Base-by-base conservation (phyloP, 441 rosid genomes). In the Iberis amara region DNA sequence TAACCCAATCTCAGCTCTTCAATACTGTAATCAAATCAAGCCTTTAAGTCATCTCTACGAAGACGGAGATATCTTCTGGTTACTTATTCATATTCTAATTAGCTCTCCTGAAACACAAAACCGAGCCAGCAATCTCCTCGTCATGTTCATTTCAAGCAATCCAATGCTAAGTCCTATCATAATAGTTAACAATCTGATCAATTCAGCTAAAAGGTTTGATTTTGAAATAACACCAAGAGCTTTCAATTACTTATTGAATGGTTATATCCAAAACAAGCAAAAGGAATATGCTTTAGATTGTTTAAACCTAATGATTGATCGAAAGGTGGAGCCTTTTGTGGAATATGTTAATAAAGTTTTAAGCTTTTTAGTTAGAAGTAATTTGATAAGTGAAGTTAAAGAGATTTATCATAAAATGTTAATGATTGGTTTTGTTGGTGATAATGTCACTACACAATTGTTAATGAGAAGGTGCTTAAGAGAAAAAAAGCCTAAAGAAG, bases 381-480 rank as follows among this genome's bases (percentile, higher is more conserved):
- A 65, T 35, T 59, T 66, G 75, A 61, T 73, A 24, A 45, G 24
- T 50, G 69, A 68, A 46, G 79, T 68, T n/a, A 73, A 65, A 13
- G 74, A 70, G 9, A 44, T 77, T 50, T 77, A 80, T 61, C 27
- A 53, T 47, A 68, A 67, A 73, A 55, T 84, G 83, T 73, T 70
- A 57, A 37, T 12, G n/a, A 59, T 54, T 53, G 85, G 83, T 44
- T 56, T 56, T 35, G 50, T 8, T 44, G 82, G 84, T 43, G 80
- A 84, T 73, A 30, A 61, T 28, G 58, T 35, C 10, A 74, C 86
- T 0, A 56, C 78, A 37, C 59, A 61, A 21, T 1, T 68, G 21
- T 64, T 82, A 63, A 80, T 84, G 80, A 67, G 66, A 42, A 79
- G 74, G 0, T 70, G 75, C 53, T 56, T 84, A 74, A 82, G 68